These are phyloP conservation scores for Gelatoporia subvermispora DNA, from an alignment of 768 basidiomycete species.

Conservation along the genomic window DNA sequence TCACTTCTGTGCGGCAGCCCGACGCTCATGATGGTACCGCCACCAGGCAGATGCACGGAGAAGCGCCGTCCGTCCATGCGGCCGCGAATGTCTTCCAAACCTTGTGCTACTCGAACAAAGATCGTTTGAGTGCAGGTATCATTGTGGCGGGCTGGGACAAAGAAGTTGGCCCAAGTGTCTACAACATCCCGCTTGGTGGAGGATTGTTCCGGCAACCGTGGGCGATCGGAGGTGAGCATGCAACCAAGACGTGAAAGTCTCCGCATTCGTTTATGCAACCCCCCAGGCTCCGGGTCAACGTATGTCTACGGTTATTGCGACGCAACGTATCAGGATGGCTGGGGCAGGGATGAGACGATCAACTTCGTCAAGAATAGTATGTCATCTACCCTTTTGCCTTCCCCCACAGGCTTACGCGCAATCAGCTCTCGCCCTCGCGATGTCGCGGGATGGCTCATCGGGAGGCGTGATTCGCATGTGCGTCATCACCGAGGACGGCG, in stretches of 20 bases:
- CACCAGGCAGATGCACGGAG: conserved; percentile 53
- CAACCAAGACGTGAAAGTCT: background rate
- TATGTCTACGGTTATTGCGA: conserved; percentile 99
- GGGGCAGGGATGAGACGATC: conserved; percentile 85
- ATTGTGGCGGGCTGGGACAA: conserved; percentile 99
- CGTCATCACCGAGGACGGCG: conserved; percentile 88
- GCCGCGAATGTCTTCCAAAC: conserved; percentile 83
- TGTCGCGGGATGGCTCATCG: conserved; percentile 97
- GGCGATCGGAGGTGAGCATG: conserved; percentile 85
- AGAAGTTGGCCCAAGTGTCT: conserved; percentile 85
- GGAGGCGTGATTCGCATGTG: conserved; percentile 97
- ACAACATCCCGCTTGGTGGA: conserved; percentile 95
- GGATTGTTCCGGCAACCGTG: conserved; percentile 96
- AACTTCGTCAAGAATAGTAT: conserved; percentile 94
- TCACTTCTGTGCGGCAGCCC: background rate
- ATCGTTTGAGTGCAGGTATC: conserved; percentile 82
- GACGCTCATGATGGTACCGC: background rate
- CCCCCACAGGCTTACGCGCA: background rate
- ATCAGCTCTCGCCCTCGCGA: conserved; percentile 86
- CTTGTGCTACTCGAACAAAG: conserved; percentile 93
- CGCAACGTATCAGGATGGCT: conserved; percentile 92
- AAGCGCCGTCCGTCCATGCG: conserved; percentile 71
- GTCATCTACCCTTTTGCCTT: conserved; percentile 25
- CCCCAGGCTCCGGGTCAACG: conserved; percentile 89
- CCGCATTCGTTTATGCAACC: background rate